Evolutionary conservation across 805 yeast genomes (phyloP).

Genomic region (Myxozyma lipomycoides): DNA sequence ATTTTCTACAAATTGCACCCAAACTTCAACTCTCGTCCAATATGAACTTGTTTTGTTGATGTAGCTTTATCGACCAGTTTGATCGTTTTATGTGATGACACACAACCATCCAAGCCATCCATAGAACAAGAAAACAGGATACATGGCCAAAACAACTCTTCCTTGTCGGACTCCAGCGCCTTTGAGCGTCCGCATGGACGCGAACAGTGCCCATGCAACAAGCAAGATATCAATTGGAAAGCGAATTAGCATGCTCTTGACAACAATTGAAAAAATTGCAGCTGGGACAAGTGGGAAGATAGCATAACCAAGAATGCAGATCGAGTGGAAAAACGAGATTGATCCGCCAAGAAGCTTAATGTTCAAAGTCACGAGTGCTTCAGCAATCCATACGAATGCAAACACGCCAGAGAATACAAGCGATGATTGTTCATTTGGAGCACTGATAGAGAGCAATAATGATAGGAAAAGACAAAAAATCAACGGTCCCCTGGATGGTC

Average conservation of each 20-base stretch:
- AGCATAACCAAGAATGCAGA: conserved; percentile 67
- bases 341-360: conserved; percentile 59
- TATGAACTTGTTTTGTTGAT: background rate
- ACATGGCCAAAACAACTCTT: conserved; percentile 57
- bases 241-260: conserved; percentile 49
- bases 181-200: conserved; percentile 58
- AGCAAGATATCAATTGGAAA: conserved; percentile 46
- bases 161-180: conserved; percentile 62
- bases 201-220: conserved; percentile 60
- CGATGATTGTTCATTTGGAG: conserved; percentile 45
- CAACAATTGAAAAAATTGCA: conserved; percentile 46
- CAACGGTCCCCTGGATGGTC: conserved; percentile 60
- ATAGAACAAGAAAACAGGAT: conserved; percentile 63
- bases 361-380: conserved; percentile 57
- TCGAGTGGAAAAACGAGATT: conserved; percentile 62
- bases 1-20: too few species aligned
- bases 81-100: conserved; percentile 46
- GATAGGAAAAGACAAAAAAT: conserved; percentile 56
- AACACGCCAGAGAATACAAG: conserved; percentile 63
- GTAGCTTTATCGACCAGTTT: background rate
- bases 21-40: too few species aligned
- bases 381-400: conserved; percentile 60
- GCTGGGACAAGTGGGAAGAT: conserved; percentile 61
- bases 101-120: conserved; percentile 63
- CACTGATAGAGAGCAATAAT: conserved; percentile 45